Conservation (phyloP, 164 flowering plant genomes). For the Sextonia rubra region DNA sequence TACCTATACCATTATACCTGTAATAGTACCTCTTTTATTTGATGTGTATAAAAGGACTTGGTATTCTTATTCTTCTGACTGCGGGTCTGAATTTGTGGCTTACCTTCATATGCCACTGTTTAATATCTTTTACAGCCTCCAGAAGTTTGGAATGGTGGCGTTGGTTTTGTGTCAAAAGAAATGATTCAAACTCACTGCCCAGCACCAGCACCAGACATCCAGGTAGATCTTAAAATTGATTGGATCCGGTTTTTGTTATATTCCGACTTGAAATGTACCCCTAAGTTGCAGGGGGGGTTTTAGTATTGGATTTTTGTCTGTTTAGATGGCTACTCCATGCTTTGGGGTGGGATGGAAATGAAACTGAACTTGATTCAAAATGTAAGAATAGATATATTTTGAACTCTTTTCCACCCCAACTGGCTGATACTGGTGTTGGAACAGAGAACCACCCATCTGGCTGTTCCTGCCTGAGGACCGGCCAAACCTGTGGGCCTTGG, state of each 20-base stretch:
- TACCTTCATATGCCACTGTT: not conserved
- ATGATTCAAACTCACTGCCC: constrained; percentile 91
- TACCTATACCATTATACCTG: not conserved
- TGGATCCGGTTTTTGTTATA: not conserved
- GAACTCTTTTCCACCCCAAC: not conserved
- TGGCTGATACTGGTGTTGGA: not conserved
- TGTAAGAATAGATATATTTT: not conserved
- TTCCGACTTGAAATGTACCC: not conserved
- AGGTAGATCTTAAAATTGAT: constrained; percentile 34
- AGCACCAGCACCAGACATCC: constrained; percentile 71
- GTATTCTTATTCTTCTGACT: not conserved
- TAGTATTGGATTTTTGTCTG: too few relatives aligned
- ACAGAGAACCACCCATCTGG: not conserved
- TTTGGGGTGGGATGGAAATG: too few relatives aligned
- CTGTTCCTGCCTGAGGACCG: too few relatives aligned
- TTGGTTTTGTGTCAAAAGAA: constrained; percentile 94
- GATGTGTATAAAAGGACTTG: not conserved
- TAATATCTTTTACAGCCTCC: constrained; percentile 61
- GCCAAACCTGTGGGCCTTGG: too few relatives aligned
- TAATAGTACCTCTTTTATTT: not conserved
- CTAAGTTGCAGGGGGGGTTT: not conserved
- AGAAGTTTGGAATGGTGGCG: constrained; percentile 91
- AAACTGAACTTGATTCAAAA: too few relatives aligned
- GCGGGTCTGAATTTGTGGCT: not conserved
- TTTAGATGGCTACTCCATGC: too few relatives aligned